A percentile compares a stretch with the other conserved stretches of the same genome.
phyloP scores from a whole-genome alignment of 495 filamentous ascomycete genomes.

The Xylaria flabelliformis region DNA sequence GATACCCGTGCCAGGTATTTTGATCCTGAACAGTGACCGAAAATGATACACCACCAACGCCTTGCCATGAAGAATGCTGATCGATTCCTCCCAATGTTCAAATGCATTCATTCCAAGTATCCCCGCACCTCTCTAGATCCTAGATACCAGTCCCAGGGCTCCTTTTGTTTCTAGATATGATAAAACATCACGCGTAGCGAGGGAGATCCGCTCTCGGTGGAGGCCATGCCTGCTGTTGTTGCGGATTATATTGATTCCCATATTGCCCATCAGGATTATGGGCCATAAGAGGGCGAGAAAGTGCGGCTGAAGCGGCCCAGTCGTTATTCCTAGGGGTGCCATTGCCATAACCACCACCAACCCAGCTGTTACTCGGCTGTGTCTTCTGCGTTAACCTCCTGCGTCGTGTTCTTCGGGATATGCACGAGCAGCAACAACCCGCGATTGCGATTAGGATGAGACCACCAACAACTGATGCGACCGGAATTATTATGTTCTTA shows the following conservation, averaged over 20 bases:
- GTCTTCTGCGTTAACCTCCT: constrained; percentile 33
- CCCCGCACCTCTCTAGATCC: constrained; percentile 19
- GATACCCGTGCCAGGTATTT: background rate
- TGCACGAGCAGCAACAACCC: constrained; percentile 64
- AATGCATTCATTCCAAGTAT: constrained; percentile 6
- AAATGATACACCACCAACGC: constrained; percentile 22
- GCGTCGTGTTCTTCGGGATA: constrained; percentile 49
- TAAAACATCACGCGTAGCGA: constrained; percentile 37
- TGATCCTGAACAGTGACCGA: background rate
- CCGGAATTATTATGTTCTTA: constrained; percentile 77
- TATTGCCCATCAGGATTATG: constrained; percentile 14
- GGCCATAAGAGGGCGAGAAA: constrained; percentile 27
- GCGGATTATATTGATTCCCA: constrained; percentile 12
- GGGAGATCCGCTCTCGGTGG: constrained; percentile 27
- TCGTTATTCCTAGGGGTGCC: constrained; percentile 20
- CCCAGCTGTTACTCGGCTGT: constrained; percentile 38
- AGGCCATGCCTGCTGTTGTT: constrained; percentile 30
- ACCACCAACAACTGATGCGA: constrained; percentile 69
- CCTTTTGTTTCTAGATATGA: constrained; percentile 3
- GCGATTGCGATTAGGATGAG: constrained; percentile 68
- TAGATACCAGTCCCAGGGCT: constrained; percentile 33
- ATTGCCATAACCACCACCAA: constrained; percentile 31
- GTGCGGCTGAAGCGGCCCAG: constrained; percentile 20
- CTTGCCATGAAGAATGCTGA: constrained; percentile 23
- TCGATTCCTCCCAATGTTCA: constrained; percentile 13